These are phyloP conservation scores for Acer yangbiense DNA, from an alignment of 345 rosid species.

Conservation along the genomic window DNA sequence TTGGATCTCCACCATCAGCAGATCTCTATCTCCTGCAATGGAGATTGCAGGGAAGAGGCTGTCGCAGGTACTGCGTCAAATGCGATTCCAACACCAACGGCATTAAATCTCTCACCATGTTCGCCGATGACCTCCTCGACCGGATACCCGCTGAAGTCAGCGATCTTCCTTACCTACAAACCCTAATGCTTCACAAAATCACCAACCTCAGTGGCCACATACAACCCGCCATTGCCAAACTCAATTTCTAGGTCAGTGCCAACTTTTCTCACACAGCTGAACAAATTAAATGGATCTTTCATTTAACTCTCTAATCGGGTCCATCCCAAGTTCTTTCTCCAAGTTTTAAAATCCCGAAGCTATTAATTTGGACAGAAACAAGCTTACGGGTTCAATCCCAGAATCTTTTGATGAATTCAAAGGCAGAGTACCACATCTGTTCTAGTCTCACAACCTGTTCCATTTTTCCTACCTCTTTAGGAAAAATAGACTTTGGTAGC, in stretches of 20 bases:
- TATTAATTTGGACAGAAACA: slow-evolving; percentile 61
- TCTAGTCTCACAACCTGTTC: slow-evolving; percentile 66
- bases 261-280: slow-evolving; percentile 45
- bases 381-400: slow-evolving; percentile 60
- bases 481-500: slow-evolving; percentile 38
- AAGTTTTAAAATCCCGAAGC: slow-evolving; percentile 44
- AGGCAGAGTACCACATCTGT: slow-evolving; percentile 33
- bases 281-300: slow-evolving; percentile 59
- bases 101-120: slow-evolving; percentile 53
- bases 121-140: slow-evolving; percentile 57
- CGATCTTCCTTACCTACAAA: slow-evolving; percentile 57
- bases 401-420: slow-evolving; percentile 53
- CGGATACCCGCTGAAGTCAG: slow-evolving; percentile 60
- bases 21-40: too few relatives aligned
- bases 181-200: slow-evolving; percentile 53
- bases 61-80: slow-evolving; percentile 65
- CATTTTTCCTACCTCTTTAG: slow-evolving; percentile 63
- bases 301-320: slow-evolving; percentile 63
- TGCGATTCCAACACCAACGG: slow-evolving; percentile 66
- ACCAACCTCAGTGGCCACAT: slow-evolving; percentile 64
- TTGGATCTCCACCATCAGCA: too few relatives aligned
- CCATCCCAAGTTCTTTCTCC: slow-evolving; percentile 53
- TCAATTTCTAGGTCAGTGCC: slow-evolving; percentile 62
- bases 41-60: slow-evolving; percentile 24
- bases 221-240: slow-evolving; percentile 57